phyloP scores from a whole-genome alignment of 176 grass and related monocot genomes.

The Lolium rigidum region DNA sequence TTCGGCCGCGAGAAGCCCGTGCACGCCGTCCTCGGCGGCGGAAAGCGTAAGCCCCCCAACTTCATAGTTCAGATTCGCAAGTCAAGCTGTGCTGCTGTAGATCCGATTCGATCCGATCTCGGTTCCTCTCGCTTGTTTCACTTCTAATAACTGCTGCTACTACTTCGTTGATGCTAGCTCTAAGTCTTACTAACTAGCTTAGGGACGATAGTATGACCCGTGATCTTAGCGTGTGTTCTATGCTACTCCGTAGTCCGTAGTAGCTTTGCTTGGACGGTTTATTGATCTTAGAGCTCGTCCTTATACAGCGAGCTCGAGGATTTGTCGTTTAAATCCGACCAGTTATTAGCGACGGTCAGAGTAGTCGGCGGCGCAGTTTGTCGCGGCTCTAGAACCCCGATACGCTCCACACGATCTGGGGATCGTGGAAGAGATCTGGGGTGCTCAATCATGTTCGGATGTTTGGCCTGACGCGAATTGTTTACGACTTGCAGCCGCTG shows the following conservation, averaged over 20 bases:
- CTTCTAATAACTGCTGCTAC: neutral
- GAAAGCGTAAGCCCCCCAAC: constrained; percentile 48
- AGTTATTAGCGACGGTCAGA: neutral
- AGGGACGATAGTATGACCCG: neutral
- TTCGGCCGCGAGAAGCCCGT: constrained; percentile 66
- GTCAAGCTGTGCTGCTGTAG: neutral
- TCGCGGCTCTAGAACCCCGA: constrained; percentile 26
- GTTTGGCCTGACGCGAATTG: neutral
- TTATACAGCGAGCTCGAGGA: neutral
- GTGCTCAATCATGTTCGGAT: neutral
- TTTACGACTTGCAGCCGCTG: constrained; percentile 57
- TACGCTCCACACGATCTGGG: constrained; percentile 21
- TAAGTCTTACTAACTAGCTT: neutral
- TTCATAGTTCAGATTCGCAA: constrained; percentile 7
- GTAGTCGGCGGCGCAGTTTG: constrained; percentile 20
- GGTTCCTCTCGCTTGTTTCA: neutral
- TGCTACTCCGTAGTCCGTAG: too few species aligned
- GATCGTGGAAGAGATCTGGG: constrained; percentile 19
- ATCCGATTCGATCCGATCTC: constrained; percentile 41
- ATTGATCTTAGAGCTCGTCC: neutral
- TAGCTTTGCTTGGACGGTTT: neutral
- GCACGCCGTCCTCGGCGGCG: constrained; percentile 70
- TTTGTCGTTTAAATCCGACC: neutral
- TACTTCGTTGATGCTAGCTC: neutral
- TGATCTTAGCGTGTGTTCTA: neutral